Percentiles rank a stretch among this genome's conserved stretches.
Evolutionary conservation across 768 basidiomycete species (phyloP).

Genomic region (Lactarius vividus): DNA sequence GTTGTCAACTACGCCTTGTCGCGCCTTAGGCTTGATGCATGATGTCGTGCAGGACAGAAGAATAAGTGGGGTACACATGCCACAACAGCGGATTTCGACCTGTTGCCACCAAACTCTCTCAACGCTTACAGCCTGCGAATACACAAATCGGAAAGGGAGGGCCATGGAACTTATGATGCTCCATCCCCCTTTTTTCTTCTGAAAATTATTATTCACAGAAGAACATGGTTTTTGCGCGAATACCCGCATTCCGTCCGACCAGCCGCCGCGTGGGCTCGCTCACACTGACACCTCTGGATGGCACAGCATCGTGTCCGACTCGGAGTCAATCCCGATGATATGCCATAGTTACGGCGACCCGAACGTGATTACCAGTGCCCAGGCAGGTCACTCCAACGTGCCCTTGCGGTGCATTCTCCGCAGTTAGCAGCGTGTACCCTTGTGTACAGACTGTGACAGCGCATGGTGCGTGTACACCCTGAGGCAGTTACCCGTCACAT

Average conservation of each 20-base stretch:
- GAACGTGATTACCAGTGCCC: slow-evolving; percentile 39
- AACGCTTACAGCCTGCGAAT: background rate
- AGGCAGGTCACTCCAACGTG: slow-evolving; percentile 67
- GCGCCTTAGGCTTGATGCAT: slow-evolving; percentile 46
- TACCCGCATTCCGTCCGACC: slow-evolving; percentile 49
- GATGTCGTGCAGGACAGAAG: slow-evolving; percentile 65
- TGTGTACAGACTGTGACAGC: slow-evolving; percentile 35
- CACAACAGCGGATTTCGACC: slow-evolving; percentile 6
- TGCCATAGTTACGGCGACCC: too few relatives aligned
- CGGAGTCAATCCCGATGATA: too few relatives aligned
- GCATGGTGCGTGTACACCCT: slow-evolving; percentile 40
- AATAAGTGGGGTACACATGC: background rate
- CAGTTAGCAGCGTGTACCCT: background rate
- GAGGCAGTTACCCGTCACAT: too few relatives aligned
- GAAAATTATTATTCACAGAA: slow-evolving; percentile 37
- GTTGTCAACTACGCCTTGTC: slow-evolving; percentile 65
- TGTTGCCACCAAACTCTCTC: background rate
- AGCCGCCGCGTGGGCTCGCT: slow-evolving; percentile 61
- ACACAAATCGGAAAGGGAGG: background rate
- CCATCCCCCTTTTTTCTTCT: background rate
- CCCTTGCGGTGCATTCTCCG: slow-evolving; percentile 40
- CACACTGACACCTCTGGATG: slow-evolving; percentile 34
- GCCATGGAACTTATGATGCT: slow-evolving; percentile 10
- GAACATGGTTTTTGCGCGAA: slow-evolving; percentile 52
- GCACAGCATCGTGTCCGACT: too few relatives aligned